Percentiles rank a stretch among this genome's conserved stretches.
Evolutionary conservation across 2,329 filamentous ascomycete species (phyloP).

Genomic region (Paecilomyces sp.): DNA sequence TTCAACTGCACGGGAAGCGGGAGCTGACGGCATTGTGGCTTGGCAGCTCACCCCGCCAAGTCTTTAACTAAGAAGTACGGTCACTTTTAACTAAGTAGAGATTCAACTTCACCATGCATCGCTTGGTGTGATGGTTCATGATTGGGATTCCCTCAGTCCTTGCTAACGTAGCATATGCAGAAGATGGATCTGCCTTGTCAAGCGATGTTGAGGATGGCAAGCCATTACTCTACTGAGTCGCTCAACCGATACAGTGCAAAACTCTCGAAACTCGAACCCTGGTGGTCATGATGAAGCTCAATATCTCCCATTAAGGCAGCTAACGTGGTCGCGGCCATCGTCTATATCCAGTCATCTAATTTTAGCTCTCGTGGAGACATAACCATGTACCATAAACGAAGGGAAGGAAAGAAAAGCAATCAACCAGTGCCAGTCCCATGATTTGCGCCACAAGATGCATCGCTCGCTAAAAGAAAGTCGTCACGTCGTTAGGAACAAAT

Average conservation of each 20-base stretch:
- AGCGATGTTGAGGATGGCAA: too few relatives aligned
- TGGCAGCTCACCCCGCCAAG: background rate
- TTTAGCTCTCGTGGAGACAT: background rate
- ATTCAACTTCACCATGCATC: too few relatives aligned
- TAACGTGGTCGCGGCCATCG: background rate
- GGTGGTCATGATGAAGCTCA: background rate
- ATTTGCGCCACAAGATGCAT: background rate
- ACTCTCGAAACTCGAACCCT: background rate
- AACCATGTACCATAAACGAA: too few relatives aligned
- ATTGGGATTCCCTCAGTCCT: too few relatives aligned
- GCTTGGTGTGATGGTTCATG: too few relatives aligned
- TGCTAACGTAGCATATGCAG: too few relatives aligned
- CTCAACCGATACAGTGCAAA: background rate
- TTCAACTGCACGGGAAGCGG: slow-evolving; percentile 8
- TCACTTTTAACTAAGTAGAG: too few relatives aligned
- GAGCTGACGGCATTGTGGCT: slow-evolving; percentile 4
- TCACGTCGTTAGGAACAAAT: slow-evolving; percentile 35
- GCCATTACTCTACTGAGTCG: too few relatives aligned
- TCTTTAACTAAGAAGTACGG: background rate
- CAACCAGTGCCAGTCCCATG: background rate
- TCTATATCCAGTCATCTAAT: background rate
- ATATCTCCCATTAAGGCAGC: background rate
- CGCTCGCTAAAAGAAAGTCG: slow-evolving; percentile 17
- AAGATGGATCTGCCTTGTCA: too few relatives aligned
- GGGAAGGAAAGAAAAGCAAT: background rate